phyloP scores from a whole-genome alignment of 179 eudicot species.

The Sideroxylon spinosum region DNA sequence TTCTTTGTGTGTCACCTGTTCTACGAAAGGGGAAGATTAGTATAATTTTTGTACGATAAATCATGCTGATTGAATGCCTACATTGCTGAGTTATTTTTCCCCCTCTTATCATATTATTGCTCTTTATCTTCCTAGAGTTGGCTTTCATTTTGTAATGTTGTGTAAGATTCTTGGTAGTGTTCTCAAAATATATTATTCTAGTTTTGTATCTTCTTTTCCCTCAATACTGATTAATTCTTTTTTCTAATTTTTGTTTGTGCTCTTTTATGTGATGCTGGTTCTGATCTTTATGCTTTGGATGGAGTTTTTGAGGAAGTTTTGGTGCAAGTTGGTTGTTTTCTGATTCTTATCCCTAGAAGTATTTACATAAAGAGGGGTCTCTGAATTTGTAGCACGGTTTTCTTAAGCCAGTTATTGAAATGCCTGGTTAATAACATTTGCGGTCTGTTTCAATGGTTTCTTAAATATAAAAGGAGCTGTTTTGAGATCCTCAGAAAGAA shows the following conservation, averaged over 20 bases:
- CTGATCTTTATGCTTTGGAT: conserved; percentile 23
- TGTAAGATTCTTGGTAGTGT: not conserved
- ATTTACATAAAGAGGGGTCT: conserved; percentile 5
- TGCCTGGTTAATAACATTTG: not conserved
- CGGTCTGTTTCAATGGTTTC: conserved; percentile 7
- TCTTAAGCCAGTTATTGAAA: conserved; percentile 11
- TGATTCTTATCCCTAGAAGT: conserved; percentile 12
- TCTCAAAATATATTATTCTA: not conserved
- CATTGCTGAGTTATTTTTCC: not conserved
- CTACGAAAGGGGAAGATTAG: not conserved
- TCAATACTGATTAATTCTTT: conserved; percentile 20
- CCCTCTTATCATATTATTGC: not conserved
- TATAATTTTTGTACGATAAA: not conserved
- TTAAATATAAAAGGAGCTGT: not conserved
- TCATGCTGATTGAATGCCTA: not conserved
- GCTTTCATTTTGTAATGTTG: not conserved
- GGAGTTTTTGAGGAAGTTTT: conserved; percentile 23
- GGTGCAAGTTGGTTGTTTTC: conserved; percentile 22
- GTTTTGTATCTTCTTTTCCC: not conserved
- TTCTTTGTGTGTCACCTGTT: not conserved
- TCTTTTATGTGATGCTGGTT: conserved; percentile 22
- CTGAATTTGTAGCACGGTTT: conserved; percentile 5
- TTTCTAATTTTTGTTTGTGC: conserved; percentile 18
- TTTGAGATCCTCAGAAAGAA: conserved; percentile 1
- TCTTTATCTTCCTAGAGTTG: not conserved